A percentile compares a stretch with the other conserved stretches of the same genome.
phyloP scores from a whole-genome alignment of 257 asterid species.

The Solanum bulbocastanum region DNA sequence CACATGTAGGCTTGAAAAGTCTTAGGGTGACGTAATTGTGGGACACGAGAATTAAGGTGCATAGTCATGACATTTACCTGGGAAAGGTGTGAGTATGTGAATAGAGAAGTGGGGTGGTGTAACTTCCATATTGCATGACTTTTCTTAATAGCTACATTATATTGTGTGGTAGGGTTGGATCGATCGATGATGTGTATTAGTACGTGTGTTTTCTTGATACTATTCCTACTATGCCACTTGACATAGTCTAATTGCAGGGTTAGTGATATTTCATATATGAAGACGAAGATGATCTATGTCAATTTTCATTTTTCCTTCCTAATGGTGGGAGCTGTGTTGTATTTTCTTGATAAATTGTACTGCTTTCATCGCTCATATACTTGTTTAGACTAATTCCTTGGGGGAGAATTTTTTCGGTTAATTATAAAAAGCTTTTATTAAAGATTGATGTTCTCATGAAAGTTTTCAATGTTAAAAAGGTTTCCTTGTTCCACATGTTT shows the following conservation, averaged over 20 bases:
- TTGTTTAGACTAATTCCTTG: neutral
- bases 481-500: neutral
- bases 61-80: neutral
- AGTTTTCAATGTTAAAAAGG: accelerated
- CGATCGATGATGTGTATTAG: neutral
- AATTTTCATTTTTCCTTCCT: too few species aligned
- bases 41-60: neutral
- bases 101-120: too few species aligned
- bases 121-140: neutral
- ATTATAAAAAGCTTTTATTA: too few species aligned
- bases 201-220: neutral
- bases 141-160: too few species aligned
- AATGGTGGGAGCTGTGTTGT: neutral
- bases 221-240: neutral
- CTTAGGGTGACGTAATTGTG: neutral
- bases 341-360: too few species aligned
- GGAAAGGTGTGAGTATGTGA: too few species aligned
- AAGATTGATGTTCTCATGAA: neutral
- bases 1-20: neutral
- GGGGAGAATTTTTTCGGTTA: too few species aligned
- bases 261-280: too few species aligned
- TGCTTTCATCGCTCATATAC: too few species aligned
- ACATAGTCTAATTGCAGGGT: neutral
- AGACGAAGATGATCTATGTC: neutral
- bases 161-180: too few species aligned